phyloP scores from a whole-genome alignment of 257 asterid genomes.

The Nicotiana sylvestris region DNA sequence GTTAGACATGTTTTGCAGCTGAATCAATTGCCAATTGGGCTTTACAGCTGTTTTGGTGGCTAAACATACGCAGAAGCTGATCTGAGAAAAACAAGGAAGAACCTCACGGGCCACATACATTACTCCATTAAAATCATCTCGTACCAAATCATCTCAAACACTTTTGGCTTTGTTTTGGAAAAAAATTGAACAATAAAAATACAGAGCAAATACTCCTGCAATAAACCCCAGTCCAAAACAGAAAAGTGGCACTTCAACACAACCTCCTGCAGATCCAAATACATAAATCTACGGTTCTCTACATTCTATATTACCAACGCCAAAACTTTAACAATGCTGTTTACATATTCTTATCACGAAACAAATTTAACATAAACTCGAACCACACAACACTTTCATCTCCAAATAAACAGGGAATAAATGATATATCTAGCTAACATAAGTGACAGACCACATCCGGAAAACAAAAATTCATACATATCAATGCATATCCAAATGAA shows the following conservation, averaged over 20 bases:
- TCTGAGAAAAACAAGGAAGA: not conserved
- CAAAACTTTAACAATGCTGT: not conserved
- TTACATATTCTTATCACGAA: not conserved
- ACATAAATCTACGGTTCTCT: not conserved
- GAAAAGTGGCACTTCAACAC: not conserved
- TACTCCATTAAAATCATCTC: no score
- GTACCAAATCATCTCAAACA: no score
- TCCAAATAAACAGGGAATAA: not conserved
- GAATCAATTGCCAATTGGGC: no score
- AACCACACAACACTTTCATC: not conserved
- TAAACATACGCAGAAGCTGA: not conserved
- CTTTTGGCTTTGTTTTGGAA: no score
- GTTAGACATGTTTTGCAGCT: not conserved
- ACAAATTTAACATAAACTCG: not conserved
- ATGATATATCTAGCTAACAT: not conserved
- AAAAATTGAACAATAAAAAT: no score
- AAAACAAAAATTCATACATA: not conserved
- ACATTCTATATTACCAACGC: not conserved
- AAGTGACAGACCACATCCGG: not conserved
- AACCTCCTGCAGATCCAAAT: not conserved
- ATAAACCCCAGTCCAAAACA: not conserved
- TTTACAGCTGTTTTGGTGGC: not conserved
- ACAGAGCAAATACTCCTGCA: not conserved
- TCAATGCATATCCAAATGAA: not conserved
- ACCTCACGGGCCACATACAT: no score